A percentile compares a stretch with the other conserved stretches of the same genome.
These are phyloP conservation scores for Spathaspora arborariae DNA, from an alignment of 805 yeast species.

Conservation along the genomic window DNA sequence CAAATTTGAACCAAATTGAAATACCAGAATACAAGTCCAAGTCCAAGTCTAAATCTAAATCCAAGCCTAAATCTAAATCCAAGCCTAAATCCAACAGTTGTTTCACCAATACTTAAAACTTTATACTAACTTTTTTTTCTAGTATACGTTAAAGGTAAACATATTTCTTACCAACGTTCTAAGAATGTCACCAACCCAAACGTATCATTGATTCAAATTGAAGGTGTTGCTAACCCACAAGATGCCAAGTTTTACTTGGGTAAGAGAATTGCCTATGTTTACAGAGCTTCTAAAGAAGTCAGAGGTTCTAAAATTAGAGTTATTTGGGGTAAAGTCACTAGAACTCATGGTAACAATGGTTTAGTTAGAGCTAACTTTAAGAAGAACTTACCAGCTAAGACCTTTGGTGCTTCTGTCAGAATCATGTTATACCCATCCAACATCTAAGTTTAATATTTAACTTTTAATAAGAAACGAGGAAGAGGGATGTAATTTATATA, in stretches of 20 bases:
- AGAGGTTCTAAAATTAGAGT: slow-evolving; percentile 99
- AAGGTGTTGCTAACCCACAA: slow-evolving; percentile 87
- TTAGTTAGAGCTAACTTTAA: slow-evolving; percentile 98
- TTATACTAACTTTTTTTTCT: slow-evolving; percentile 33
- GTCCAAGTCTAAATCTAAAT: no score
- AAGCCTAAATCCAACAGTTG: not conserved
- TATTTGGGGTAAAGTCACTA: slow-evolving; percentile 98
- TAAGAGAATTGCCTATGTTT: slow-evolving; percentile 98
- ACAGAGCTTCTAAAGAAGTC: slow-evolving; percentile 97
- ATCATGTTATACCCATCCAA: slow-evolving; percentile 99
- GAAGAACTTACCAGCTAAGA: slow-evolving; percentile 98
- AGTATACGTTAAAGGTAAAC: slow-evolving; percentile 99
- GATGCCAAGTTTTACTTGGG: slow-evolving; percentile 99
- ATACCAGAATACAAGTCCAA: no score
- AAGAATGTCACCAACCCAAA: slow-evolving; percentile 98
- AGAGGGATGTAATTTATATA: slow-evolving; percentile 3
- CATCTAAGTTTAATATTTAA: slow-evolving; percentile 67
- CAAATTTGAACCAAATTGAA: no score
- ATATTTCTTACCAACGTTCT: slow-evolving; percentile 99
- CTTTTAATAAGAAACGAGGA: not conserved
- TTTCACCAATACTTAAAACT: not conserved
- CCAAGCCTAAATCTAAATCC: no score
- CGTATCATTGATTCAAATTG: slow-evolving; percentile 94
- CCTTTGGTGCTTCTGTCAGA: slow-evolving; percentile 99
- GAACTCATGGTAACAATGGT: slow-evolving; percentile 99